Evolutionary conservation across 345 rosid genomes (phyloP).

Genomic region (Abelmoschus esculentus): DNA sequence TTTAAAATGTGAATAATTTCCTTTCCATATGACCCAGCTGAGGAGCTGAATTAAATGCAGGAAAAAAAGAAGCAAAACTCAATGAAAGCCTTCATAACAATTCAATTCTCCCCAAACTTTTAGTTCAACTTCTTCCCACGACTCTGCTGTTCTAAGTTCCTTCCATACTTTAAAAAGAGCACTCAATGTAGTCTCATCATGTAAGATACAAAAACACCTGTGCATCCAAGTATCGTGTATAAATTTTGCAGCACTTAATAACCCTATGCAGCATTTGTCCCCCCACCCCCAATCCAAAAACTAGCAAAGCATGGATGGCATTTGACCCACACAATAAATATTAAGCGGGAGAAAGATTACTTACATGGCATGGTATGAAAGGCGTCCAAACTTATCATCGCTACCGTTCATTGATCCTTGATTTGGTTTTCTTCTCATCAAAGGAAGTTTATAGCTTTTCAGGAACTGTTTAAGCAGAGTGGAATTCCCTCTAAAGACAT

Average conservation of each 20-base stretch:
- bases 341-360: slow-evolving; percentile 13
- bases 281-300: too few species aligned
- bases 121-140: slow-evolving; percentile 87
- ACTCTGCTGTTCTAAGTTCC: slow-evolving; percentile 46
- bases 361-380: slow-evolving; percentile 89
- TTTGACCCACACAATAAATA: too few species aligned
- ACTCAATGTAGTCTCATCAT: slow-evolving; percentile 78
- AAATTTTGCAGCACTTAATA: too few species aligned
- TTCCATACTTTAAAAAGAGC: slow-evolving; percentile 72
- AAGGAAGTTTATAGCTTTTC: slow-evolving; percentile 65
- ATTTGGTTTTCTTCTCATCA: slow-evolving; percentile 29
- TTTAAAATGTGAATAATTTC: too few species aligned
- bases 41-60: too few species aligned
- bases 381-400: slow-evolving; percentile 33
- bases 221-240: slow-evolving; percentile 2
- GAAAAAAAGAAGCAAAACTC: neutral
- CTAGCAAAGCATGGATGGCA: too few species aligned
- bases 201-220: slow-evolving; percentile 90
- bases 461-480: slow-evolving; percentile 54
- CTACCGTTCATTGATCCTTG: slow-evolving; percentile 16
- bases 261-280: too few species aligned
- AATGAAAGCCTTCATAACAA: slow-evolving; percentile 27
- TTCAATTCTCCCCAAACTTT: slow-evolving; percentile 75
- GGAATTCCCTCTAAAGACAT: slow-evolving; percentile 74
- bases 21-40: too few species aligned